These are phyloP conservation scores for Metschnikowia kofuensis DNA, from an alignment of 805 yeast genomes.

Conservation along the genomic window DNA sequence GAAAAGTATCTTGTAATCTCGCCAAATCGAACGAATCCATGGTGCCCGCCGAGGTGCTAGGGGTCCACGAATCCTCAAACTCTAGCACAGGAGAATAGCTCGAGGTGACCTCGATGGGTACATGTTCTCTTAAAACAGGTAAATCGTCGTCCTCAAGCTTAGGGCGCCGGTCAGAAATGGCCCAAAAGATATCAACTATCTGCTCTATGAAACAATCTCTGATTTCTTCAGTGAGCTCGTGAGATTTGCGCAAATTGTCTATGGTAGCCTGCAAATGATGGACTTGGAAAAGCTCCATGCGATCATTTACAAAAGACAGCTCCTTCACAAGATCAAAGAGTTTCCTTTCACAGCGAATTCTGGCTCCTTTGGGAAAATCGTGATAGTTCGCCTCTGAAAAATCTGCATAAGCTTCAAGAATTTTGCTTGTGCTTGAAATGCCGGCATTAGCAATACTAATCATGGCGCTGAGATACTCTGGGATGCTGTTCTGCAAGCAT, in stretches of 20 bases:
- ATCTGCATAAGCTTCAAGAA: neutral
- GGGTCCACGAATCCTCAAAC: no score
- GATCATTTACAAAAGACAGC: conserved; percentile 2
- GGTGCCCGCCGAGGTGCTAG: neutral
- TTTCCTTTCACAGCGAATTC: neutral
- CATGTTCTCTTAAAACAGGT: no score
- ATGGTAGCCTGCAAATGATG: neutral
- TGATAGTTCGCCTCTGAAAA: neutral
- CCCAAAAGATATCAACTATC: neutral
- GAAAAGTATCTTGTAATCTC: neutral
- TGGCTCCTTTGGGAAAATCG: no score
- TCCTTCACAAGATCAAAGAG: neutral
- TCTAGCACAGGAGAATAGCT: no score
- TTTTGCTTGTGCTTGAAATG: no score
- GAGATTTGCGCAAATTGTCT: neutral
- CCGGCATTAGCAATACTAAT: neutral
- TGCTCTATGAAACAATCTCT: neutral
- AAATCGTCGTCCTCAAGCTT: no score
- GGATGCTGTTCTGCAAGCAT: neutral
- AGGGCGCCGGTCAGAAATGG: neutral
- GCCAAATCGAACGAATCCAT: neutral
- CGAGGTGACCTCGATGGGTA: no score
- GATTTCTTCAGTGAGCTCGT: neutral
- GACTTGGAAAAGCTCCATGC: neutral
- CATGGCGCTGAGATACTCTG: neutral